phyloP scores from a whole-genome alignment of 345 rosid genomes.

The Aegle marmelos region DNA sequence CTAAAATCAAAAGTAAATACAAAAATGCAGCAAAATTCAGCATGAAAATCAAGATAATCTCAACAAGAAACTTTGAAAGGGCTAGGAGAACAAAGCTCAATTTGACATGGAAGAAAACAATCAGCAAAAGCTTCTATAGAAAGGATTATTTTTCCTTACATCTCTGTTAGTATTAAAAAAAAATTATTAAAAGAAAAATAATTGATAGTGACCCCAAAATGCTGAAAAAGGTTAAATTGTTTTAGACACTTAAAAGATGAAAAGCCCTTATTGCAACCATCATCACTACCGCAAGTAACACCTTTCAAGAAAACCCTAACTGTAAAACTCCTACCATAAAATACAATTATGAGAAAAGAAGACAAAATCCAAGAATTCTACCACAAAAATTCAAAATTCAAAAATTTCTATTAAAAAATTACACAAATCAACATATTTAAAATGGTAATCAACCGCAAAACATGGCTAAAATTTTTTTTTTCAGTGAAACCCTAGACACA shows the following conservation, averaged over 20 bases:
- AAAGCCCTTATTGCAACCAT: slow-evolving; percentile 20
- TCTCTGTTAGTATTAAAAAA: background rate
- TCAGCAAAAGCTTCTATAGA: background rate
- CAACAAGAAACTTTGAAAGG: background rate
- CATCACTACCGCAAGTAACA: slow-evolving; percentile 12
- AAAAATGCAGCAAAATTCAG: background rate
- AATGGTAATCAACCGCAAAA: background rate
- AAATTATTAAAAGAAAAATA: background rate
- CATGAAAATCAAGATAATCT: background rate
- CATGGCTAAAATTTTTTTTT: too few relatives aligned
- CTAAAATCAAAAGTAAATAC: background rate
- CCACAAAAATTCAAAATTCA: background rate
- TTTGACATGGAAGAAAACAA: background rate
- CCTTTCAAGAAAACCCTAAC: slow-evolving; percentile 7
- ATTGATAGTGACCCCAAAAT: slow-evolving; percentile 4
- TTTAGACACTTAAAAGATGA: background rate
- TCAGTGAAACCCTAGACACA: slow-evolving; percentile 9
- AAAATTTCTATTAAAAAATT: background rate
- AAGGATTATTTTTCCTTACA: too few relatives aligned
- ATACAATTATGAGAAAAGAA: background rate
- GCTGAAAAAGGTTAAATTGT: background rate
- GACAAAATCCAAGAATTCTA: slow-evolving; percentile 3
- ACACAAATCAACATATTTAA: background rate
- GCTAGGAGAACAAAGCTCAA: background rate
- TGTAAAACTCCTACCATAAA: background rate